phyloP scores from a whole-genome alignment of 2,329 filamentous ascomycete species.

The Pseudogymnoascus sp. region DNA sequence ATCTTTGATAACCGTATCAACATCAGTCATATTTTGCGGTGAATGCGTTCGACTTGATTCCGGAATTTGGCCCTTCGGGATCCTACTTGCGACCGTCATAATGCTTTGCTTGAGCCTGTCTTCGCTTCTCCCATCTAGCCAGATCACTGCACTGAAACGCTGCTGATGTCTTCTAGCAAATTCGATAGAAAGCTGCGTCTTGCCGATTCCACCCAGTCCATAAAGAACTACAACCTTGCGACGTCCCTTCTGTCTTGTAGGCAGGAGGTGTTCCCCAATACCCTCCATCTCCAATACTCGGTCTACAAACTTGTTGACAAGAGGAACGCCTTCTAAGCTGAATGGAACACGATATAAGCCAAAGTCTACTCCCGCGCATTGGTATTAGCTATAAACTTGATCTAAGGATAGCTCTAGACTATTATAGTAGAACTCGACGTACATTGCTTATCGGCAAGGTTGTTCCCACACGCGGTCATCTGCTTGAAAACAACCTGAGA shows the following conservation, averaged over 20 bases:
- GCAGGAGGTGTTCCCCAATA: conserved; percentile 20
- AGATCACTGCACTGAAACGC: too few relatives aligned
- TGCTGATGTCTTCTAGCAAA: too few relatives aligned
- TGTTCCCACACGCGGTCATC: conserved; percentile 18
- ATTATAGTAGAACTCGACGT: conserved; percentile 14
- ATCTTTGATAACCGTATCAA: too few relatives aligned
- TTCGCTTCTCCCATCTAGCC: too few relatives aligned
- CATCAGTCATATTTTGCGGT: too few relatives aligned
- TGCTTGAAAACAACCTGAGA: conserved; percentile 23
- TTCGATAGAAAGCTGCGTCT: too few relatives aligned
- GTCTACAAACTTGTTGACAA: conserved; percentile 18
- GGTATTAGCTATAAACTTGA: not conserved
- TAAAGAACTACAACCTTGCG: conserved; percentile 18
- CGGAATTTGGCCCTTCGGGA: too few relatives aligned
- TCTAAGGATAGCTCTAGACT: not conserved
- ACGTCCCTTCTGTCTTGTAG: conserved; percentile 8
- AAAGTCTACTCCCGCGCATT: conserved; percentile 10
- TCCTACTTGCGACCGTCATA: too few relatives aligned
- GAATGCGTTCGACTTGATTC: too few relatives aligned
- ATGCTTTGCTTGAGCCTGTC: too few relatives aligned
- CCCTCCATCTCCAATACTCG: conserved; percentile 21
- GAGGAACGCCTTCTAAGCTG: conserved; percentile 19
- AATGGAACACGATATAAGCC: conserved; percentile 19
- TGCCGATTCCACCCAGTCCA: too few relatives aligned
- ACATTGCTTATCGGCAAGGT: conserved; percentile 19